Percentiles rank a stretch among this genome's conserved stretches.
These are phyloP conservation scores for Quercus bicolor DNA, from an alignment of 306 rosid genomes.

Conservation along the genomic window DNA sequence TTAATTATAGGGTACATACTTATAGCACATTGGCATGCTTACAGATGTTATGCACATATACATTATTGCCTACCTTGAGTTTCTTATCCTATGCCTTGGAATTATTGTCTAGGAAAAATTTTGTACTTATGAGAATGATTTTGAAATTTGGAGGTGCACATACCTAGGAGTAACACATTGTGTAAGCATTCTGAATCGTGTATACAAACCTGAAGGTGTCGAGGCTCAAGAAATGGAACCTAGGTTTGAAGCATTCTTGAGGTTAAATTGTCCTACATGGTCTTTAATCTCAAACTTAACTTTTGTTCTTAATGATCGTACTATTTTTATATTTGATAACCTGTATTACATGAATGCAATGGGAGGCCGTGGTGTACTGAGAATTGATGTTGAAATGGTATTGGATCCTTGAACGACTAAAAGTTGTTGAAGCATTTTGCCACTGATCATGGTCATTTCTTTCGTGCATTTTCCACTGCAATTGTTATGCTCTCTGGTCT, in stretches of 20 bases:
- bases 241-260: conserved; percentile 24
- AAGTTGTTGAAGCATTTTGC: conserved; percentile 4
- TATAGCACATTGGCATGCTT: neutral
- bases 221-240: conserved; percentile 13
- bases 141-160: conserved; percentile 17
- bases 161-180: conserved; percentile 35
- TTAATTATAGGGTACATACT: too few relatives aligned
- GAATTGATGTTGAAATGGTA: conserved; percentile 30
- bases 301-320: conserved; percentile 27
- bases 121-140: neutral
- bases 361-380: conserved; percentile 27
- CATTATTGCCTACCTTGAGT: neutral
- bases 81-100: neutral
- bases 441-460: conserved; percentile 17
- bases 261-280: conserved; percentile 18
- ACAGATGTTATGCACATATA: neutral
- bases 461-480: conserved; percentile 30
- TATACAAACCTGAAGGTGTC: conserved; percentile 4
- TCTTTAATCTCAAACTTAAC: conserved; percentile 12
- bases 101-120: neutral
- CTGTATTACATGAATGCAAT: conserved; percentile 21
- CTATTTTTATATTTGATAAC: conserved; percentile 21
- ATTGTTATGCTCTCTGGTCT: conserved; percentile 30
- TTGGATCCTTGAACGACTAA: conserved; percentile 20
- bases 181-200: conserved; percentile 15